phyloP scores from a whole-genome alignment of 345 rosid species.

The Streptanthus diversifolius region DNA sequence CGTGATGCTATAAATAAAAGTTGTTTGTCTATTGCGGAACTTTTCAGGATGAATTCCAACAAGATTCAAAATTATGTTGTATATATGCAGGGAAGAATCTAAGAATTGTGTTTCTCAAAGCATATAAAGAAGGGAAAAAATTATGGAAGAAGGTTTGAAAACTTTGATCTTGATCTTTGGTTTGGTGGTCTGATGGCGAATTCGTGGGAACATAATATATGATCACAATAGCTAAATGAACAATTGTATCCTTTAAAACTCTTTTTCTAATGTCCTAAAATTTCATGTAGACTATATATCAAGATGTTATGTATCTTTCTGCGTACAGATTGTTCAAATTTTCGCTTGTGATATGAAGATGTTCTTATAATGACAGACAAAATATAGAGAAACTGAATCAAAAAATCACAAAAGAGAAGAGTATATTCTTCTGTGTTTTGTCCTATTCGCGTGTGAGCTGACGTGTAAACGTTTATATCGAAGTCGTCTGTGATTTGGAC shows the following conservation, averaged over 20 bases:
- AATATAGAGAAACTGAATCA: neutral
- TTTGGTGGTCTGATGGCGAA: constrained; percentile 1
- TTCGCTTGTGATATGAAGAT: constrained; percentile 1
- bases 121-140: neutral
- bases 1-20: too few species aligned
- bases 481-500: constrained; percentile 3
- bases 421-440: neutral
- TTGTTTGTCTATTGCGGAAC: too few species aligned
- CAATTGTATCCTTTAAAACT: neutral
- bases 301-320: neutral
- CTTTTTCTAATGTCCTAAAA: neutral
- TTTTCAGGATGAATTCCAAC: too few species aligned
- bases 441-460: constrained; percentile 12
- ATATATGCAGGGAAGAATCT: neutral
- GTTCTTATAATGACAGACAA: constrained; percentile 10
- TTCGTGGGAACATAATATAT: neutral
- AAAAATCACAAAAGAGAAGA: neutral
- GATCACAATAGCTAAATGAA: neutral
- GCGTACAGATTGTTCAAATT: neutral
- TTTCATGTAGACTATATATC: neutral
- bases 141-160: too few species aligned
- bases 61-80: too few species aligned
- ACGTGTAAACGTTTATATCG: neutral
- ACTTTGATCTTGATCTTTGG: constrained; percentile 3
- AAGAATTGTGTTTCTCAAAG: neutral